Conservation (phyloP, 495 filamentous ascomycete species). For the Penicillium fimorum region DNA sequence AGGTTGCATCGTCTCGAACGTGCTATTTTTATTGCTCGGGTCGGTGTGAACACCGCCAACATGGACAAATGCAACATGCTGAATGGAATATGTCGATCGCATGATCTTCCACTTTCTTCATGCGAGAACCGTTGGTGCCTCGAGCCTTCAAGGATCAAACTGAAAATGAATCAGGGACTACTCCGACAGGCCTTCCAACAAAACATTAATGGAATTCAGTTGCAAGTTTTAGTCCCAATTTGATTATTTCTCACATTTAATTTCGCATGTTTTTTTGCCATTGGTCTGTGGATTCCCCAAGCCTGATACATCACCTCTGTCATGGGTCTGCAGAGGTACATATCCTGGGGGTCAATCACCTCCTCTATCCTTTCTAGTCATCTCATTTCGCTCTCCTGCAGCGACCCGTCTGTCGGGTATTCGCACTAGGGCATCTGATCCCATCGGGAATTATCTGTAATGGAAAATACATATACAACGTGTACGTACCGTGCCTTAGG, state of each 20-base stretch:
- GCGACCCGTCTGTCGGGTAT: constrained; percentile 40
- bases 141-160: constrained; percentile 14
- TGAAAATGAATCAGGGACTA: constrained; percentile 21
- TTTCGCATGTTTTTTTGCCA: constrained; percentile 16
- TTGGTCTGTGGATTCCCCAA: constrained; percentile 35
- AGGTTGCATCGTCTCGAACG: constrained; percentile 1
- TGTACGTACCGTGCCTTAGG: constrained; percentile 18
- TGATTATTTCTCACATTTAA: constrained; percentile 10
- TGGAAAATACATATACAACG: constrained; percentile 28
- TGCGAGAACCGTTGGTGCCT: constrained; percentile 32
- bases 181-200: constrained; percentile 28
- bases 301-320: constrained; percentile 37
- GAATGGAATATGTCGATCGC: constrained; percentile 35
- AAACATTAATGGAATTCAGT: constrained; percentile 18
- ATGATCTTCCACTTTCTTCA: constrained; percentile 30
- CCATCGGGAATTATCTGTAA: constrained; percentile 28
- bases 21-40: constrained; percentile 11
- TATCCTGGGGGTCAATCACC: constrained; percentile 37
- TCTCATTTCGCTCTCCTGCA: constrained; percentile 45
- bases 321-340: constrained; percentile 39
- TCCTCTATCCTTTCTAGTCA: constrained; percentile 38
- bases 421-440: constrained; percentile 42
- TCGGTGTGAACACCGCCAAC: constrained; percentile 37
- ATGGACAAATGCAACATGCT: constrained; percentile 24
- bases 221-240: constrained; percentile 19